Base-by-base conservation (phyloP, 2,329 filamentous ascomycete species). In the Penicillium freii region DNA sequence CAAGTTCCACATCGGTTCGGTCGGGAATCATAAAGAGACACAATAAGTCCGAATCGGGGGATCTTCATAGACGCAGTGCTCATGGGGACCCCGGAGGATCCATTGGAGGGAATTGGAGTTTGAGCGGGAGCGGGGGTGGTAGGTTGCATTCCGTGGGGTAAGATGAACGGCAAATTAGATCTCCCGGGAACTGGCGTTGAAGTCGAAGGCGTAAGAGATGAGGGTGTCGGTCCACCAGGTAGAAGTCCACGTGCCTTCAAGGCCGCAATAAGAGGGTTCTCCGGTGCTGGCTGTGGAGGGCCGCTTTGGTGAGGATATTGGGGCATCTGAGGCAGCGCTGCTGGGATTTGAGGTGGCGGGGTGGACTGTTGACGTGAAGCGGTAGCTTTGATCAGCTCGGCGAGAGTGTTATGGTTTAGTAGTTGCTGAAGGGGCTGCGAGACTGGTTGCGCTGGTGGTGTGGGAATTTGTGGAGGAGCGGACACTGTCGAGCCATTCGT, bases 1-100 rank as follows among this genome's bases (percentile, higher is more conserved):
- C 94, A 99, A 58, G 93, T 93, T 13, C 88, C 90, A 73, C 94
- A 99, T 56, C 92, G 90, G 58, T 92, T 90, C 0, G 93, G 90
- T 39, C 91, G 84, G 21, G 88, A 85, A 59, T 93, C 90, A 70
- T 96, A 93, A 9, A 97, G 82, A 19, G 81, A 81, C 19, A 85
- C 80, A 8, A 96, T 81, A 15, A 96, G 79, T 63, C 91, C 84
- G 15, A 89, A 87, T 17, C 90, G 89, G 62, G 87, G 88, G 66
- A 88, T 84, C 76, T 91, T 92, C 43, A 95, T 80, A 29, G 89
- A 89, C 7, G 83, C 81, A 4, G 86, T 81, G 54, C 84, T 87
- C 63, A 93, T 79, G 54, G 84, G 80, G 21, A 77, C 73, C 19
- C 68, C 71, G 38, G 78, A 69, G 33, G 62, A 50, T 46, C 64